A percentile compares a stretch with the other conserved stretches of the same genome.
These are phyloP conservation scores for Xylariaceae sp. DNA, from an alignment of 2,329 filamentous ascomycete genomes.

Conservation along the genomic window DNA sequence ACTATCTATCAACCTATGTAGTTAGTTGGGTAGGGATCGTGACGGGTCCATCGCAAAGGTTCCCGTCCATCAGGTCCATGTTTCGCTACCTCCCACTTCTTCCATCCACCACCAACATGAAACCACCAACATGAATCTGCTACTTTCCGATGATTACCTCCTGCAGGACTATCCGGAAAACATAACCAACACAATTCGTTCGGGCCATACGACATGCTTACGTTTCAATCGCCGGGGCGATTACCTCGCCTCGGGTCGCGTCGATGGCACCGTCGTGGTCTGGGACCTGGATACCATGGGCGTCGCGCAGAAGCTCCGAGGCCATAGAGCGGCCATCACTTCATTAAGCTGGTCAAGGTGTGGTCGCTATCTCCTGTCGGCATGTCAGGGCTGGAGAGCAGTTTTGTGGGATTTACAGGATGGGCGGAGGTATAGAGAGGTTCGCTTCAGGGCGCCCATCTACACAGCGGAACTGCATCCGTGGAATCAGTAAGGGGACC, in stretches of 20 bases:
- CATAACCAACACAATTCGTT: conserved; percentile 79
- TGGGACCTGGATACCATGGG: conserved; percentile 98
- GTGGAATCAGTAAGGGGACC: conserved; percentile 64
- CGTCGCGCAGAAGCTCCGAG: conserved; percentile 86
- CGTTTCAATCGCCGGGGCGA: conserved; percentile 95
- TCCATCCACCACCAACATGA: conserved; percentile 17
- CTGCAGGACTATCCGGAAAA: conserved; percentile 83
- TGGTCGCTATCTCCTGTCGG: conserved; percentile 84
- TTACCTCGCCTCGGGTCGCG: conserved; percentile 86
- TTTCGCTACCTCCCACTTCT: not conserved
- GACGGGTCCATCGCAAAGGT: no score
- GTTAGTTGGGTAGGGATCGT: no score
- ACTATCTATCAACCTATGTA: no score
- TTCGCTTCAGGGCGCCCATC: conserved; percentile 86
- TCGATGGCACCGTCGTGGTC: conserved; percentile 89
- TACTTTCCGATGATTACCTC: conserved; percentile 58
- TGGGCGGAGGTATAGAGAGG: conserved; percentile 67
- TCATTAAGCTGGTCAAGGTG: conserved; percentile 92
- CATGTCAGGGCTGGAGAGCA: conserved; percentile 93
- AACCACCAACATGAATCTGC: conserved; percentile 47
- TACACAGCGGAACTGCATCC: conserved; percentile 96
- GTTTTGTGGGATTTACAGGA: conserved; percentile 86
- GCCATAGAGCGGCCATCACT: conserved; percentile 89
- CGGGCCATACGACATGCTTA: conserved; percentile 58
- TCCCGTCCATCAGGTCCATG: not conserved